Evolutionary conservation across 139 green algal genomes (phyloP).

Genomic region (Chlamydomonas sp.): DNA sequence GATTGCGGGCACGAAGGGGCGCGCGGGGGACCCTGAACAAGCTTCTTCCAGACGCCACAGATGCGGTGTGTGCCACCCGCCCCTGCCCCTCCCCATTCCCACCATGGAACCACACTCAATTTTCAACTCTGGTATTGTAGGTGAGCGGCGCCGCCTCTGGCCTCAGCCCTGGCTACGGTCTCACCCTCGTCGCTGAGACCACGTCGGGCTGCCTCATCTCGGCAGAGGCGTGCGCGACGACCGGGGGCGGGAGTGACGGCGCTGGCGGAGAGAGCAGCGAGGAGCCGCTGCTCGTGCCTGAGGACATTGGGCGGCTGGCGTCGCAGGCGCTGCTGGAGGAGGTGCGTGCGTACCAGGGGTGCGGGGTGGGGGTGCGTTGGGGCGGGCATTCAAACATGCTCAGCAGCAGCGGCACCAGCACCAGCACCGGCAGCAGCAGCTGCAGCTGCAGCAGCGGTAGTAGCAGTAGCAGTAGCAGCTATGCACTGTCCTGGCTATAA

Average conservation of each 20-base stretch:
- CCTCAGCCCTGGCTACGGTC: slow-evolving; percentile 93
- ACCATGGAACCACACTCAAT: no score
- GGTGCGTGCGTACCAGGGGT: slow-evolving; percentile 33
- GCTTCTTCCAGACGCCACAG: not conserved
- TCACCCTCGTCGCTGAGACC: slow-evolving; percentile 92
- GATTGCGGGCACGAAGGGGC: not conserved
- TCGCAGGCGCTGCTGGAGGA: slow-evolving; percentile 82
- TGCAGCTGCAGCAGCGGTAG: no score
- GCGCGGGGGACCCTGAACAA: not conserved
- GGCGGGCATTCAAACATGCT: no score
- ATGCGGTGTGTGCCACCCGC: no score
- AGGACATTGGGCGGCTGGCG: slow-evolving; percentile 75
- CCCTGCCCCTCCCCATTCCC: no score
- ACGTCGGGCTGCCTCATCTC: slow-evolving; percentile 77
- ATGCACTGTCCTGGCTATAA: no score
- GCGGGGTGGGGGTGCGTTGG: no score
- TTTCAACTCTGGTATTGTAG: slow-evolving; percentile 56
- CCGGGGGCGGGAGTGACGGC: not conserved
- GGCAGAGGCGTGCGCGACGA: slow-evolving; percentile 53
- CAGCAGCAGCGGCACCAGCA: no score
- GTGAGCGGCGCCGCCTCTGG: slow-evolving; percentile 62
- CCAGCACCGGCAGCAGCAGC: no score
- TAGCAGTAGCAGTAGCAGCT: no score
- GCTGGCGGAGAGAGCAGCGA: not conserved
- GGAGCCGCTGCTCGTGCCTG: slow-evolving; percentile 57